Evolutionary conservation across 2,329 filamentous ascomycete species (phyloP).

Genomic region (Dactylellina drechsleri): DNA sequence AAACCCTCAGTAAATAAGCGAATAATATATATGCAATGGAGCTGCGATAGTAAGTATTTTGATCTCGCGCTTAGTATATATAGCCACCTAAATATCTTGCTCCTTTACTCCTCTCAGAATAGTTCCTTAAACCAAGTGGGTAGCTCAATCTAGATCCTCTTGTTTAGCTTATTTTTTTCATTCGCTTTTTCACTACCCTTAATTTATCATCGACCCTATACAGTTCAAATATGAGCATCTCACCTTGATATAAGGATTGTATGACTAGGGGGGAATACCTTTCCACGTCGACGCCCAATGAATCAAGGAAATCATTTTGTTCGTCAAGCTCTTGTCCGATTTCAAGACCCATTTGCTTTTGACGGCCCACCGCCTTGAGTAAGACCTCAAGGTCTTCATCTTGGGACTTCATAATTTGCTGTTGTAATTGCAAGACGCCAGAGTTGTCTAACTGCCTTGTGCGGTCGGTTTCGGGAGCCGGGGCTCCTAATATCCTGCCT

Average conservation of each 20-base stretch:
- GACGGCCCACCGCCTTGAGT: conserved; percentile 74
- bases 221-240: conserved; percentile 4
- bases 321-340: conserved; percentile 78
- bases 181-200: conserved; percentile 46
- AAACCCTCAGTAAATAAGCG: no score
- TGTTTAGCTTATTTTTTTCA: conserved; percentile 40
- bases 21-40: no score
- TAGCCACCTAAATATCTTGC: background rate
- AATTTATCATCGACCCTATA: conserved; percentile 42
- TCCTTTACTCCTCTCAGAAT: background rate
- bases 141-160: background rate
- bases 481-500: conserved; percentile 77
- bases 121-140: background rate
- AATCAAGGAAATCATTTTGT: conserved; percentile 76
- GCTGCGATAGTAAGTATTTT: no score
- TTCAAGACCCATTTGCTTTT: conserved; percentile 80
- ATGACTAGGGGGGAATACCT: conserved; percentile 52
- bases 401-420: conserved; percentile 78
- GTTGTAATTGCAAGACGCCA: conserved; percentile 78
- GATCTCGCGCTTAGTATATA: no score
- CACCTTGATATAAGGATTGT: background rate
- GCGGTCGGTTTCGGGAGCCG: conserved; percentile 77
- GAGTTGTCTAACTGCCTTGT: conserved; percentile 80
- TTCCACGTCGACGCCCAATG: conserved; percentile 74
- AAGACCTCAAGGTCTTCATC: conserved; percentile 77